These are phyloP conservation scores for Ophiostoma perfectum DNA, from an alignment of 2,329 filamentous ascomycete species.

Conservation along the genomic window DNA sequence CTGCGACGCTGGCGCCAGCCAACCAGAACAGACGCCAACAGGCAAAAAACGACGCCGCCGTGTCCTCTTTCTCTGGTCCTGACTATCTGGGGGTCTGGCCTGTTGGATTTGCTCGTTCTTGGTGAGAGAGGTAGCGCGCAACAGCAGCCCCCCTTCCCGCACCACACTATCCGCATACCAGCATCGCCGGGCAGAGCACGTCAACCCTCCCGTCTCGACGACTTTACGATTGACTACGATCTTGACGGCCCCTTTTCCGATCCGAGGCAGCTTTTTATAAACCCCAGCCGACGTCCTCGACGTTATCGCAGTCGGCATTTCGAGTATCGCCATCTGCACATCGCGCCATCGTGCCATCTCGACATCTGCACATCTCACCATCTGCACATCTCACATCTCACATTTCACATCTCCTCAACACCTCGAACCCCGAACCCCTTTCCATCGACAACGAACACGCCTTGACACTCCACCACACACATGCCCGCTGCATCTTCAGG, in stretches of 20 bases:
- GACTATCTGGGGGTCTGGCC: neutral
- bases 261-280: too few relatives aligned
- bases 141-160: neutral
- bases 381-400: neutral
- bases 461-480: neutral
- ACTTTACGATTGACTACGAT: too few relatives aligned
- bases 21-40: neutral
- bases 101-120: neutral
- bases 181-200: too few relatives aligned
- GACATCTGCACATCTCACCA: neutral
- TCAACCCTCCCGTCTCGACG: too few relatives aligned
- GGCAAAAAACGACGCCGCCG: constrained; percentile 3
- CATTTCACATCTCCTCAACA: too few relatives aligned
- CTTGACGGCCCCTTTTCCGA: too few relatives aligned
- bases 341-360: neutral
- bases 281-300: too few relatives aligned
- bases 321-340: neutral
- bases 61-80: neutral
- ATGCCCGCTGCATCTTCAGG: constrained; percentile 48
- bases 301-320: too few relatives aligned
- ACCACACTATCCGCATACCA: too few relatives aligned
- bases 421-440: too few relatives aligned
- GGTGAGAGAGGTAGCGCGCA: neutral
- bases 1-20: neutral
- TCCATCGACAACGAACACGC: too few relatives aligned